phyloP scores from a whole-genome alignment of 2,329 filamentous ascomycete genomes.

The Pestalotiopsis sp. region DNA sequence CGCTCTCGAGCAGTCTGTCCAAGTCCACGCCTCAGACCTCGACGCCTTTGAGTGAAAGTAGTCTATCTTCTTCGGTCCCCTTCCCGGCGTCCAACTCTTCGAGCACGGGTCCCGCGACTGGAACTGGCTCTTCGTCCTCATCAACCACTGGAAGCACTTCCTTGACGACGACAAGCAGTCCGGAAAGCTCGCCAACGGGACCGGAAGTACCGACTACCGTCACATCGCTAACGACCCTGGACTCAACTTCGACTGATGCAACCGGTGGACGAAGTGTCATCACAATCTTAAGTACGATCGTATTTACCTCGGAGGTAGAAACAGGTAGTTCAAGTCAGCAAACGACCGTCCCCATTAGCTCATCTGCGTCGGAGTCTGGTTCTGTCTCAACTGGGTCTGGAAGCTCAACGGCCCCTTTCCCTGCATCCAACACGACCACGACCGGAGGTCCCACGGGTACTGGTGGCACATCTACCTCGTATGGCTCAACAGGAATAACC shows the following conservation, averaged over 20 bases:
- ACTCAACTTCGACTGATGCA: neutral
- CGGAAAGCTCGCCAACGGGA: neutral
- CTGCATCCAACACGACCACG: conserved; percentile 17
- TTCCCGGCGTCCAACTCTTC: neutral
- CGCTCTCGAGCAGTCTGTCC: neutral
- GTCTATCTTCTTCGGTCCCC: neutral
- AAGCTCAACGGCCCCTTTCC: conserved; percentile 17
- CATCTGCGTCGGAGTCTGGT: neutral
- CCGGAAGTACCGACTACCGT: neutral
- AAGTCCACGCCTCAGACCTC: neutral
- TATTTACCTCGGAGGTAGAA: neutral
- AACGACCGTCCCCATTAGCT: neutral
- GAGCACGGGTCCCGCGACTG: neutral
- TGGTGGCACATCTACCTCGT: conserved; percentile 13
- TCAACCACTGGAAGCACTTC: neutral
- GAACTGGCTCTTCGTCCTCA: neutral
- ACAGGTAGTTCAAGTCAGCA: neutral
- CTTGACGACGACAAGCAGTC: neutral
- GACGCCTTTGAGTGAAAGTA: neutral
- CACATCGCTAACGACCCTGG: conserved; percentile 10
- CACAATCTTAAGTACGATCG: neutral
- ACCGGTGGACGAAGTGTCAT: neutral
- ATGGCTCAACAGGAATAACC: conserved; percentile 16
- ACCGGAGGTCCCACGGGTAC: conserved; percentile 13
- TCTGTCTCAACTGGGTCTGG: neutral